Conservation (phyloP, 805 yeast genomes). For the Metschnikowia borealis region DNA sequence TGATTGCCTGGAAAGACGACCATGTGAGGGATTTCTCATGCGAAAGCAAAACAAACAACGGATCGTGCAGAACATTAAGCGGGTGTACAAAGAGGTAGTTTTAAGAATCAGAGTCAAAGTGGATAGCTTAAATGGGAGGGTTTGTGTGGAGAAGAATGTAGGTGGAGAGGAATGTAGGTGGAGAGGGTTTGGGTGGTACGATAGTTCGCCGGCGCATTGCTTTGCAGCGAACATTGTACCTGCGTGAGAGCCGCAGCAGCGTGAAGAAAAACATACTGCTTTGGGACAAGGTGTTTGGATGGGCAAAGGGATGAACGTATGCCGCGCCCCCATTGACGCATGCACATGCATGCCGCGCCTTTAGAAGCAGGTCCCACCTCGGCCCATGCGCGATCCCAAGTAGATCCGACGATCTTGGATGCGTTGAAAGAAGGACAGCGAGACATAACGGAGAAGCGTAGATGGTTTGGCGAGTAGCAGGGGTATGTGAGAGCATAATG, state of each 20-base stretch:
- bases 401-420: not conserved
- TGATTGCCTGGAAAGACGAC: no score
- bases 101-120: no score
- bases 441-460: no score
- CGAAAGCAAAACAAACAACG: no score
- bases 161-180: no score
- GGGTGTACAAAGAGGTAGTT: no score
- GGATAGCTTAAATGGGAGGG: not conserved
- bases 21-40: no score
- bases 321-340: not conserved
- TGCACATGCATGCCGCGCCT: not conserved
- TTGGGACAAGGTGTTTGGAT: not conserved
- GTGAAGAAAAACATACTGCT: not conserved
- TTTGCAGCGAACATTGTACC: slow-evolving; percentile 1
- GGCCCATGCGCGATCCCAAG: not conserved
- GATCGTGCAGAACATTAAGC: no score
- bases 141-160: not conserved
- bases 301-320: not conserved
- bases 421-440: not conserved
- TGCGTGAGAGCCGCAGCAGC: not conserved
- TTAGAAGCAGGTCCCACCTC: slow-evolving; percentile 2
- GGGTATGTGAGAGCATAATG: no score
- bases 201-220: not conserved
- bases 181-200: not conserved
- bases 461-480: no score